Base-by-base conservation (phyloP, 768 basidiomycete species). In the Boletus subcaerulescens region DNA sequence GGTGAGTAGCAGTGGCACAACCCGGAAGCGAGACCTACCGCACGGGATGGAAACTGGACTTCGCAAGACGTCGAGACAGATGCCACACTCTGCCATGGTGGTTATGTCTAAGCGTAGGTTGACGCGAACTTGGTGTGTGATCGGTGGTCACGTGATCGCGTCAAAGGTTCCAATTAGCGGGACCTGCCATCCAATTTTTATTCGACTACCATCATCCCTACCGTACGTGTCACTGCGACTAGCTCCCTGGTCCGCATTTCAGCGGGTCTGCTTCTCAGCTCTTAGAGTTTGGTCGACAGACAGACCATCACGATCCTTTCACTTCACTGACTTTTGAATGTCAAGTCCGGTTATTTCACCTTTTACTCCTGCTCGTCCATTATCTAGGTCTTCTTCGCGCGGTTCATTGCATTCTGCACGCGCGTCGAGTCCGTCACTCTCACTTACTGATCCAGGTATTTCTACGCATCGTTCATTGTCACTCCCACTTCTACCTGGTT, bases 381-480 rank as follows among this genome's bases (percentile, higher is more conserved):
- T 60, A 43, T 79, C 79, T 45, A 72, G 81, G 53, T 74, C 80
- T 50, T 80, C 80, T 26, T 82, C 80, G 29, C 76, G 81, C 49
- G 68, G 63, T 40, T 82, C 80, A 0, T 40, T 72, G n/a, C 72
- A 73, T 36, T 83, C 80, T 48, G 65, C 70, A 47, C 80, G 77
- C 57, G 76, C 83, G 17, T 74, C 80, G 31, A 87, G 84, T 61
- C 85, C 86, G 24, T 66, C 68, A 18, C 62, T 78, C 41, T 77
- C 81, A 7, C 56, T 81, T 38, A 86, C 85, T 76, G 84, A 86
- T 63, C 78, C 86, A 74, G 86, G 89, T 89, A 70, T 65, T 80
- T 73, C 33, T 60, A 45, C 60, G 55, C 54, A 39, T 43, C 53
- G 51, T 46, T 61, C 59, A 59, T 60, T 57, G 57, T 66, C 53